A percentile compares a stretch with the other conserved stretches of the same genome.
phyloP scores from a whole-genome alignment of 2,329 filamentous ascomycete species.

The Paracamarosporium sp. region DNA sequence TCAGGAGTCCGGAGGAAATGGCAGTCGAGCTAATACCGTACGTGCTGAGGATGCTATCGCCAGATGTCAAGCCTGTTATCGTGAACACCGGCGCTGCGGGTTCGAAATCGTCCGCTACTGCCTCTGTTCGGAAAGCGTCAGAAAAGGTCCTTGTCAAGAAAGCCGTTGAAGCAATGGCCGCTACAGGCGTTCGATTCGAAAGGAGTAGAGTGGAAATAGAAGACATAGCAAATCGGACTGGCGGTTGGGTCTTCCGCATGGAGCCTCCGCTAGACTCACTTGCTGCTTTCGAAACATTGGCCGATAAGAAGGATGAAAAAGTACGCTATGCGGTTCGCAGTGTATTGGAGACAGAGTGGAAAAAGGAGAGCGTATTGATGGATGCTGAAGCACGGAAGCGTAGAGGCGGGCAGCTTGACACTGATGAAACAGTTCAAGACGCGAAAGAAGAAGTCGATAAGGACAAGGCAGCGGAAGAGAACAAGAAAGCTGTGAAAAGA shows the following conservation, averaged over 20 bases:
- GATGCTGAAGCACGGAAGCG: constrained; percentile 71
- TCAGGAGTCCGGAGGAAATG: constrained; percentile 79
- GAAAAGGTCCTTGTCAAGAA: constrained; percentile 83
- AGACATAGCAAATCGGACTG: constrained; percentile 52
- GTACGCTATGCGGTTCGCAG: constrained; percentile 93
- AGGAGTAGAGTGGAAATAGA: constrained; percentile 79
- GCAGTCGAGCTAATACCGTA: constrained; percentile 86
- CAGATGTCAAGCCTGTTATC: constrained; percentile 89
- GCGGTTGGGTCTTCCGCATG: constrained; percentile 89
- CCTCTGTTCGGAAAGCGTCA: constrained; percentile 84
- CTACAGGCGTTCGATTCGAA: constrained; percentile 81
- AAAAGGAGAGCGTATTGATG: constrained; percentile 71
- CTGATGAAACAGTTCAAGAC: constrained; percentile 20
- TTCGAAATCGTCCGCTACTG: constrained; percentile 61
- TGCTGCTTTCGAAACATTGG: constrained; percentile 74
- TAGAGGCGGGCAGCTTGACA: constrained; percentile 44
- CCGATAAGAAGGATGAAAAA: constrained; percentile 66
- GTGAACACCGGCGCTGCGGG: constrained; percentile 65
- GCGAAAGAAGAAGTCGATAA: constrained; percentile 21
- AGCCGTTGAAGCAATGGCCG: constrained; percentile 82
- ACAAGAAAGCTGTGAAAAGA: constrained; percentile 62
- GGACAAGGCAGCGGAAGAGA: constrained; percentile 30
- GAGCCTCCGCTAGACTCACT: constrained; percentile 88
- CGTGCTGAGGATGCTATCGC: constrained; percentile 81
- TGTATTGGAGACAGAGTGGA: constrained; percentile 89